These are phyloP conservation scores for Gonium pectorale DNA, from an alignment of 139 green algal species.

Conservation along the genomic window DNA sequence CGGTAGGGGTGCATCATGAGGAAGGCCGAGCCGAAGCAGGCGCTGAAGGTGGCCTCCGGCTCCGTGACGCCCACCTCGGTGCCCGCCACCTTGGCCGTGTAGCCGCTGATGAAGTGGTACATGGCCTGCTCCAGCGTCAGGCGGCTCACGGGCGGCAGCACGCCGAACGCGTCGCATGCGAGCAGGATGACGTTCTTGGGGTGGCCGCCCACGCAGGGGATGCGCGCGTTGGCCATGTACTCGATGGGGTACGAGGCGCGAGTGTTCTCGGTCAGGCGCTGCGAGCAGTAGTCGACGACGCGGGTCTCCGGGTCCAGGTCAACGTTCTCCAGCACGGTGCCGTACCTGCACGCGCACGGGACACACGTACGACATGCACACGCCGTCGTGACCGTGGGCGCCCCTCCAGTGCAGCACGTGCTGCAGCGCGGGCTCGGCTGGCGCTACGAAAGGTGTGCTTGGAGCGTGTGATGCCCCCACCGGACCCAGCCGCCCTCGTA, in stretches of 20 bases:
- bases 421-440: too few species aligned
- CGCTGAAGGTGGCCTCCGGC: slow-evolving; percentile 93
- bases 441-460: too few species aligned
- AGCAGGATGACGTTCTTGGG: slow-evolving; percentile 89
- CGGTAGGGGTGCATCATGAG: slow-evolving; percentile 56
- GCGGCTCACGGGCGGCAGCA: slow-evolving; percentile 89
- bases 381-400: too few species aligned
- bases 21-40: slow-evolving; percentile 81
- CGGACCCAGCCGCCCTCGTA: too few species aligned
- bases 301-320: slow-evolving; percentile 76
- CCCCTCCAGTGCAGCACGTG: too few species aligned
- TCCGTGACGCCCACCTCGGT: slow-evolving; percentile 95
- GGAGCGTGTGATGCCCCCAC: too few species aligned
- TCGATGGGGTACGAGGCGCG: slow-evolving; percentile 95
- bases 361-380: too few species aligned
- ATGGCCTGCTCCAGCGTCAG: slow-evolving; percentile 94
- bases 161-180: slow-evolving; percentile 89
- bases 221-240: slow-evolving; percentile 92
- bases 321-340: slow-evolving; percentile 95
- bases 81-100: slow-evolving; percentile 96
- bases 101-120: slow-evolving; percentile 98
- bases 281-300: slow-evolving; percentile 75
- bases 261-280: slow-evolving; percentile 80
- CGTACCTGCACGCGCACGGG: too few species aligned
- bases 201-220: slow-evolving; percentile 91